Evolutionary conservation across 345 rosid genomes (phyloP).

Genomic region (Hibiscus mutabilis): DNA sequence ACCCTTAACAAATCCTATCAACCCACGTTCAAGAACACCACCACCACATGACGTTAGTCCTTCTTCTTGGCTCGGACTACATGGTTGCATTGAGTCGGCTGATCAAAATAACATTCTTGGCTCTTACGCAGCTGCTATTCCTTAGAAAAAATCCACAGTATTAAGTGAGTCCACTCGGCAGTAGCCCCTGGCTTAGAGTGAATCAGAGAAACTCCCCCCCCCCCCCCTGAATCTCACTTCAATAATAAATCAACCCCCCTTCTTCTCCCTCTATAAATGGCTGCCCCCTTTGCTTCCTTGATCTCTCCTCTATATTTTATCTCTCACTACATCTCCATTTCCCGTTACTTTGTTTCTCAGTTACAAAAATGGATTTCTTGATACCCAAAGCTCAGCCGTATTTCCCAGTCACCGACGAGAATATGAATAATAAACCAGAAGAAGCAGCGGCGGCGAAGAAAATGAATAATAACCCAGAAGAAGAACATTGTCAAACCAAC

Average conservation of each 20-base stretch:
- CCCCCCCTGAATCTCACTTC: background rate
- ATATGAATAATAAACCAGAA: background rate
- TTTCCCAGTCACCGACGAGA: background rate
- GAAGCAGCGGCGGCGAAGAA: background rate
- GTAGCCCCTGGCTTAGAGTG: conserved; percentile 36
- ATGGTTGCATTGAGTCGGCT: too few relatives aligned
- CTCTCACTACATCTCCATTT: background rate
- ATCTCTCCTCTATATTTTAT: background rate
- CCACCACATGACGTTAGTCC: too few relatives aligned
- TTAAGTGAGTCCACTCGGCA: conserved; percentile 7
- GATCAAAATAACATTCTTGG: background rate
- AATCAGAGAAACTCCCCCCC: background rate
- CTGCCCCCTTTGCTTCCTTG: background rate
- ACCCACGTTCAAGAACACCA: too few relatives aligned
- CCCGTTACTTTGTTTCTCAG: background rate
- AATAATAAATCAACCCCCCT: background rate
- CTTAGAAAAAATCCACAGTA: background rate
- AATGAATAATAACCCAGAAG: background rate
- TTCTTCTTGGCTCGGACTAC: too few relatives aligned
- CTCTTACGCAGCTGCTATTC: background rate
- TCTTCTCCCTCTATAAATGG: background rate
- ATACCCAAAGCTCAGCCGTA: conserved; percentile 8
- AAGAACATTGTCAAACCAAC: background rate
- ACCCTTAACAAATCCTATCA: too few relatives aligned
- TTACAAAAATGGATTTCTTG: conserved; percentile 22